Evolutionary conservation across 169 alveolate genomes (phyloP), one percentile per base, ranked within the genome.

Genomic region (Eimeria maxima): DNA sequence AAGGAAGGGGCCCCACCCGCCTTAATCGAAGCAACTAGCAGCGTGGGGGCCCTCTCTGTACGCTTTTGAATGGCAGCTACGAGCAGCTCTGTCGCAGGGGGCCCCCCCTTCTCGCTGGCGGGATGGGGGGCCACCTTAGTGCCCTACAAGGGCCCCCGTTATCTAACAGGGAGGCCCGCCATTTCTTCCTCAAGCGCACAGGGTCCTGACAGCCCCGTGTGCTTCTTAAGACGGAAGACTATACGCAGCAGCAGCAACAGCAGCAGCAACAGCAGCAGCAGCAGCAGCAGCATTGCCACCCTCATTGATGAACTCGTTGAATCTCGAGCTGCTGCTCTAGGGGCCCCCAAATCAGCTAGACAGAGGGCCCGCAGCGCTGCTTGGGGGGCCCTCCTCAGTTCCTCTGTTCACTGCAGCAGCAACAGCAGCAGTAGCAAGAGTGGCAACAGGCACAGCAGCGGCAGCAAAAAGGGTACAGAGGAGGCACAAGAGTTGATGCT

Each of bases 361-460:
- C 84, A 29, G 45, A 73, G 84, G 84, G 84, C 84, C 22, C 84
- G 84, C 84, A 73, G 84, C 50, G 84, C 84, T 29, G 84, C 84
- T 7, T 73, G 84, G 84, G 84, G 84, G 84, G 84, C 55, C 84
- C 84, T 73, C 6, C 84, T 73, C 50, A 27, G 50, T 1, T 10
- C 55, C 84, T 73, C 84, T 29, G 20, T 38, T 27, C 84, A 73
- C 47, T 73, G 84, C 50, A 73, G 4, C 44, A 29, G 47, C 55
- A 38, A 47, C 55, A 73, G 55, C 13, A 73, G 84, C 50, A 29
- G 84, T 47, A 73, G 47, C 84, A 27, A 53, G 20, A 53, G 60
- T 14, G 2, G 3, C 60, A 53, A 14, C 60, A 53, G 60, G 38
- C 38, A 53, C 60, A 53, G 60, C 60, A 53, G 60, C 60, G 1